phyloP scores from a whole-genome alignment of 495 filamentous ascomycete genomes.

The Hypoxylon rickii region DNA sequence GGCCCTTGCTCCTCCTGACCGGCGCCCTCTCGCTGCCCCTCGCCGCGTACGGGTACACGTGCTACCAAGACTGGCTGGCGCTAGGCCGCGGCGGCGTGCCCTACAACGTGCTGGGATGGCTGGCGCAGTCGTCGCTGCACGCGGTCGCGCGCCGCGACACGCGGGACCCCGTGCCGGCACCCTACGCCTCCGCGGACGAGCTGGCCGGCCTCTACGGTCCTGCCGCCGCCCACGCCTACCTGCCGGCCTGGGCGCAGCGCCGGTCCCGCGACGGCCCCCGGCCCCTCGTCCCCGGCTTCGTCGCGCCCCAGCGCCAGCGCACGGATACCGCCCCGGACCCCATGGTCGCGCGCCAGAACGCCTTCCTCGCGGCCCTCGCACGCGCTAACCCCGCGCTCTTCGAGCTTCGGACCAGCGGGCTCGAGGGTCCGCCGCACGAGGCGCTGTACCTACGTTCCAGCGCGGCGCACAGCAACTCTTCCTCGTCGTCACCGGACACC shows the following conservation, averaged over 20 bases:
- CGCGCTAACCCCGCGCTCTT: conserved; percentile 27
- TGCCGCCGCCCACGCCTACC: background rate
- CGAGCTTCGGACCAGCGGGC: conserved; percentile 16
- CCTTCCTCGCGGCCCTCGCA: conserved; percentile 16
- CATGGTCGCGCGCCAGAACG: background rate
- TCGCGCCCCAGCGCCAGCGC: conserved; percentile 44
- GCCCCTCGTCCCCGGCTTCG: conserved; percentile 34
- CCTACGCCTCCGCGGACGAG: conserved; percentile 11
- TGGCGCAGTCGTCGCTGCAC: conserved; percentile 30
- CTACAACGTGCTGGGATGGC: conserved; percentile 44
- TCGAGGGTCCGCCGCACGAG: conserved; percentile 34
- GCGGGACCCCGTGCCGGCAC: conserved; percentile 20
- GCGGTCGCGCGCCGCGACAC: conserved; percentile 35
- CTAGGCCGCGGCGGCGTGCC: conserved; percentile 47
- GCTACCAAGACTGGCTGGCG: conserved; percentile 40
- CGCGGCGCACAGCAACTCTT: background rate
- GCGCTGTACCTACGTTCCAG: conserved; percentile 37
- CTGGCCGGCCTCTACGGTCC: conserved; percentile 8
- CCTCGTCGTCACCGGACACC: background rate
- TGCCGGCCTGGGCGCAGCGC: background rate
- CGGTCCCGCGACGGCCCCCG: background rate
- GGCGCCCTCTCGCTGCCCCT: conserved; percentile 14
- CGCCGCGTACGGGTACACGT: conserved; percentile 19
- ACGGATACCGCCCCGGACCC: background rate
- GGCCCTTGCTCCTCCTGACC: conserved; percentile 18